A percentile compares a stretch with the other conserved stretches of the same genome.
Conservation (phyloP, 2,329 filamentous ascomycete genomes). For the Phaeosphaeriaceae sp. region DNA sequence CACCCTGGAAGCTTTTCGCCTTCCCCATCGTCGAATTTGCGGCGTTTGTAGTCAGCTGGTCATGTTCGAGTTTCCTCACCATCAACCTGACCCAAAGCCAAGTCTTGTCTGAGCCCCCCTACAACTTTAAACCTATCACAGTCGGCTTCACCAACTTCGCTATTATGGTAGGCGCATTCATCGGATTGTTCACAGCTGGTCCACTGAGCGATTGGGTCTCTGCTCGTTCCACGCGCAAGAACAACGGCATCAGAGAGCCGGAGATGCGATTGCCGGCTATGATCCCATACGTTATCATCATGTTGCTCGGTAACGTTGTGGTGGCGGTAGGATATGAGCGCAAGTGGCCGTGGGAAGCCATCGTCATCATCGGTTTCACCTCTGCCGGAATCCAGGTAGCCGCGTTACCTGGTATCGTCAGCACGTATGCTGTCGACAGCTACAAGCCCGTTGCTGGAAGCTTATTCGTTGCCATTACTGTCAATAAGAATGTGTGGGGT, state of each 20-base stretch:
- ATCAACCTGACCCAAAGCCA: conserved; percentile 67
- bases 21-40: conserved; percentile 71
- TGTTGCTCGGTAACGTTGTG: conserved; percentile 65
- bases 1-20: conserved; percentile 67
- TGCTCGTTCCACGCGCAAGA: conserved; percentile 59
- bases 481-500: conserved; percentile 70
- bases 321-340: conserved; percentile 62
- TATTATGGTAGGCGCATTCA: conserved; percentile 60
- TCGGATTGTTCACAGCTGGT: conserved; percentile 63
- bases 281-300: conserved; percentile 64
- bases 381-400: conserved; percentile 66
- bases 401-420: conserved; percentile 65
- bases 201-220: conserved; percentile 65
- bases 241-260: conserved; percentile 63
- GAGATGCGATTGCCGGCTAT: conserved; percentile 65
- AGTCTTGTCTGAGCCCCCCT: conserved; percentile 62
- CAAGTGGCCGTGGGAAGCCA: conserved; percentile 61
- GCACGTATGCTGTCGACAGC: conserved; percentile 67
- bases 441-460: conserved; percentile 69
- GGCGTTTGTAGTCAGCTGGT: conserved; percentile 68
- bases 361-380: conserved; percentile 66
- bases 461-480: conserved; percentile 67
- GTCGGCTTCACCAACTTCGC: conserved; percentile 67
- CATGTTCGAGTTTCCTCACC: conserved; percentile 63
- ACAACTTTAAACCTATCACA: conserved; percentile 58